A percentile compares a stretch with the other conserved stretches of the same genome.
Conservation (phyloP, 2,329 filamentous ascomycete genomes). For the Fusarium pseudocircinatum region DNA sequence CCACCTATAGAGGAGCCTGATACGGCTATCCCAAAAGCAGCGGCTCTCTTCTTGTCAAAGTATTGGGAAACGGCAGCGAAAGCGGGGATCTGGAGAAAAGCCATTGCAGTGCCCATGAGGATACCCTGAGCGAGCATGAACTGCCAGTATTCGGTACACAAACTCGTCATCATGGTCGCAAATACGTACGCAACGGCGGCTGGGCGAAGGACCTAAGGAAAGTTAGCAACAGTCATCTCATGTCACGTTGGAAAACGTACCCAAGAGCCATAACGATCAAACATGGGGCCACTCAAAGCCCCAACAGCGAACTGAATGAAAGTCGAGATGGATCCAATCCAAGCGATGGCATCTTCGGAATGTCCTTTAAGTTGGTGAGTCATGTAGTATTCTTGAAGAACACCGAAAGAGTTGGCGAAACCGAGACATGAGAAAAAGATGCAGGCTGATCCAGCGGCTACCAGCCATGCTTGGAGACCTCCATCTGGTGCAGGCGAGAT, state of each 20-base stretch:
- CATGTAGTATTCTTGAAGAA: slow-evolving; percentile 57
- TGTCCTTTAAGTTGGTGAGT: slow-evolving; percentile 46
- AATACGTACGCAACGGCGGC: slow-evolving; percentile 27
- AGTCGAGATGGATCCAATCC: slow-evolving; percentile 53
- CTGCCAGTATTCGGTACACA: slow-evolving; percentile 59
- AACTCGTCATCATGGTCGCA: slow-evolving; percentile 33
- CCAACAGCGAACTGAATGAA: slow-evolving; percentile 51
- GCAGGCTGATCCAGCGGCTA: slow-evolving; percentile 48
- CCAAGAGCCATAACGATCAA: slow-evolving; percentile 35
- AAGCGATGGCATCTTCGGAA: slow-evolving; percentile 50
- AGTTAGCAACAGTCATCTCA: neutral
- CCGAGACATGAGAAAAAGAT: slow-evolving; percentile 54
- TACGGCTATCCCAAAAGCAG: slow-evolving; percentile 57
- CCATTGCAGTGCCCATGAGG: slow-evolving; percentile 53
- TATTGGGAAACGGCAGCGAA: slow-evolving; percentile 57
- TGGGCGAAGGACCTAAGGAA: slow-evolving; percentile 15
- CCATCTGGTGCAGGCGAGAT: slow-evolving; percentile 42
- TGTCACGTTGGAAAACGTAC: neutral
- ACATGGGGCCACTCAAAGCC: slow-evolving; percentile 27
- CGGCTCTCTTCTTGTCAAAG: slow-evolving; percentile 58
- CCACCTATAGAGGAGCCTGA: slow-evolving; percentile 62
- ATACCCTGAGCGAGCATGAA: slow-evolving; percentile 62
- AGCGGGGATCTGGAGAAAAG: slow-evolving; percentile 55
- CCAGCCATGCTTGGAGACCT: slow-evolving; percentile 53
- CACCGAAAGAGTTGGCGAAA: slow-evolving; percentile 56